Percentiles rank a stretch among this genome's conserved stretches.
phyloP scores from a whole-genome alignment of 2,329 filamentous ascomycete genomes.

The Lecanosticta acicola region DNA sequence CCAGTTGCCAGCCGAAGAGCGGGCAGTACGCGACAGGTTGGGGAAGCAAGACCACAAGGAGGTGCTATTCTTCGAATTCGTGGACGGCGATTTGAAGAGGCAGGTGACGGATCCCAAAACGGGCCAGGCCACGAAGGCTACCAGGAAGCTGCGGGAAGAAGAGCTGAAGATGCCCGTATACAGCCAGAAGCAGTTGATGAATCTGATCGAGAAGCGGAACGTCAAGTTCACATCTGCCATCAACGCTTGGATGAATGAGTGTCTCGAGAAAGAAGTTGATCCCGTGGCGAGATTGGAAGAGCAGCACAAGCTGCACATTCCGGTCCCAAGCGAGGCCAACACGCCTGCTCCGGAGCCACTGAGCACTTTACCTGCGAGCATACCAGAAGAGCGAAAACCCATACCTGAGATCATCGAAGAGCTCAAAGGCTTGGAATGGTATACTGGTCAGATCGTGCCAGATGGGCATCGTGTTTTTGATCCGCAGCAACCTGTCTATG shows the following conservation, averaged over 20 bases:
- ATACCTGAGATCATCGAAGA: constrained; percentile 82
- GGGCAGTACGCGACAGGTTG: constrained; percentile 32
- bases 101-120: constrained; percentile 68
- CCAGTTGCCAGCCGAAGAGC: constrained; percentile 32
- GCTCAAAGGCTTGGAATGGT: constrained; percentile 78
- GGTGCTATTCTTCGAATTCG: constrained; percentile 83
- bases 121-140: constrained; percentile 64
- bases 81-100: constrained; percentile 83
- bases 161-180: constrained; percentile 86
- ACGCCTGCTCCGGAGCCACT: constrained; percentile 38
- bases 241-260: constrained; percentile 69
- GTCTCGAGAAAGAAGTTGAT: constrained; percentile 59
- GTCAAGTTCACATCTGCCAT: constrained; percentile 73
- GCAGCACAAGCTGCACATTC: constrained; percentile 57
- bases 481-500: constrained; percentile 72
- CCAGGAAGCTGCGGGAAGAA: constrained; percentile 65
- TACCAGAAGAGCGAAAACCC: constrained; percentile 71
- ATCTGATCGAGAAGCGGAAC: constrained; percentile 84
- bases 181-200: constrained; percentile 86
- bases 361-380: constrained; percentile 57
- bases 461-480: constrained; percentile 90
- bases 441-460: constrained; percentile 85
- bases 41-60: constrained; percentile 46
- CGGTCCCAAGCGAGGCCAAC: constrained; percentile 47
- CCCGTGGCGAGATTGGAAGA: constrained; percentile 60